Percentiles rank a stretch among this genome's conserved stretches.
These are phyloP conservation scores for Gamarada debralockiae DNA, from an alignment of 495 filamentous ascomycete genomes.

Conservation along the genomic window DNA sequence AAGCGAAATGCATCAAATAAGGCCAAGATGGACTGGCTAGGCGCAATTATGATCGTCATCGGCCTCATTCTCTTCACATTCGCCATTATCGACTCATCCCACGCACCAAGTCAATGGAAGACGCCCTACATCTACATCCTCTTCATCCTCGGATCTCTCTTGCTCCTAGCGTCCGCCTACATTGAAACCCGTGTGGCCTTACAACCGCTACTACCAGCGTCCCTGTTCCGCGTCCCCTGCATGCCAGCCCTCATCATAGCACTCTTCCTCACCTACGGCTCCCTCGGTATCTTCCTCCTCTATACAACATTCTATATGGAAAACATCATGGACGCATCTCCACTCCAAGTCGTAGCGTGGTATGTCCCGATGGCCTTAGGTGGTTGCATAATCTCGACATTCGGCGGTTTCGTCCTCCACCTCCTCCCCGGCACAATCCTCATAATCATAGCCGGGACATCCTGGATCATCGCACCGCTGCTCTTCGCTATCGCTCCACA, in stretches of 20 bases:
- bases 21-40: conserved; percentile 58
- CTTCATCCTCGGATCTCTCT: conserved; percentile 53
- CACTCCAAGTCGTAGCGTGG: conserved; percentile 75
- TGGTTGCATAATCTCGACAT: conserved; percentile 65
- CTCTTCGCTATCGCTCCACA: conserved; percentile 70
- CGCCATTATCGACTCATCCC: conserved; percentile 70
- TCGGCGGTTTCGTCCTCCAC: conserved; percentile 76
- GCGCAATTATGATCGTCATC: conserved; percentile 56
- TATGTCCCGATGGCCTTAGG: conserved; percentile 72
- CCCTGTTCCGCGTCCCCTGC: conserved; percentile 69
- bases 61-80: conserved; percentile 72
- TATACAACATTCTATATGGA: conserved; percentile 77
- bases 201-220: conserved; percentile 69
- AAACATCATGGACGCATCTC: conserved; percentile 57
- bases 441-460: conserved; percentile 61
- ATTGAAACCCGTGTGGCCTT: conserved; percentile 72
- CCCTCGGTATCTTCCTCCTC: conserved; percentile 71
- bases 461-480: conserved; percentile 59
- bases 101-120: conserved; percentile 65
- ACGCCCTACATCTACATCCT: conserved; percentile 68
- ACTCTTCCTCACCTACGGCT: conserved; percentile 73
- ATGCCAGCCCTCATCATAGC: conserved; percentile 65
- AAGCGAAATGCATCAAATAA: conserved; percentile 33
- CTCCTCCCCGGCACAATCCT: conserved; percentile 67
- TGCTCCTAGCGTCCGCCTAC: conserved; percentile 59